Conservation (phyloP, 495 filamentous ascomycete species). For the Bryoglossum gracile region DNA sequence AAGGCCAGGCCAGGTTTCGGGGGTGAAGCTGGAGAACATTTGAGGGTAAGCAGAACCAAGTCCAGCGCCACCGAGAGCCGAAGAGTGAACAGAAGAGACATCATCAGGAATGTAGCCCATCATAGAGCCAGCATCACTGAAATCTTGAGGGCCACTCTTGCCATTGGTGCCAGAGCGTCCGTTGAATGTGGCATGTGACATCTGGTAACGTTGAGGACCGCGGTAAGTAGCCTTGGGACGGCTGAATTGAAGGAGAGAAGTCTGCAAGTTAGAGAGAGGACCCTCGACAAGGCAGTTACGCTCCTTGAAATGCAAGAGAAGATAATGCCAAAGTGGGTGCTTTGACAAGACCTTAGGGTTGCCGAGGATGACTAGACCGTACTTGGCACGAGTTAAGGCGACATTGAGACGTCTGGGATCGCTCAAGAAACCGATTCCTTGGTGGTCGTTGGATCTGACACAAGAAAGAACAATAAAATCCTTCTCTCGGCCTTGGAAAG, state of each 20-base stretch:
- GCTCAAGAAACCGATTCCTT: constrained; percentile 98
- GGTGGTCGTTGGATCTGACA: constrained; percentile 97
- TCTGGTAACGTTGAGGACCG: constrained; percentile 80
- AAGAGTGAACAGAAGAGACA: constrained; percentile 91
- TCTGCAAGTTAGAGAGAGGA: constrained; percentile 91
- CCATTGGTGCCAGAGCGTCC: constrained; percentile 40
- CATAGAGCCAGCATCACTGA: constrained; percentile 78
- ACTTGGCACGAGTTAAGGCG: constrained; percentile 95
- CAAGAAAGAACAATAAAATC: constrained; percentile 98
- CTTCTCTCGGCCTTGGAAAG: constrained; percentile 98
- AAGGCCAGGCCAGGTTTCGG: constrained; percentile 82
- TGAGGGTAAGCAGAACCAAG: constrained; percentile 77
- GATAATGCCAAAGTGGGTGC: constrained; percentile 96
- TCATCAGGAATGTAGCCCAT: constrained; percentile 95
- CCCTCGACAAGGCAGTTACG: constrained; percentile 93
- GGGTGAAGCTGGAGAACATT: constrained; percentile 89
- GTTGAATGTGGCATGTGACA: constrained; percentile 48
- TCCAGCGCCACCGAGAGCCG: constrained; percentile 76
- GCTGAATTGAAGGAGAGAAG: constrained; percentile 91
- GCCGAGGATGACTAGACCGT: constrained; percentile 89
- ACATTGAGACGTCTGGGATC: constrained; percentile 98
- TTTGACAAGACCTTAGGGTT: constrained; percentile 98
- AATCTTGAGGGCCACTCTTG: constrained; percentile 50
- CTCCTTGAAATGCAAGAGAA: constrained; percentile 96
- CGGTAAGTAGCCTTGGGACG: constrained; percentile 88